phyloP scores from a whole-genome alignment of 345 rosid genomes.

The Litchi chinensis region DNA sequence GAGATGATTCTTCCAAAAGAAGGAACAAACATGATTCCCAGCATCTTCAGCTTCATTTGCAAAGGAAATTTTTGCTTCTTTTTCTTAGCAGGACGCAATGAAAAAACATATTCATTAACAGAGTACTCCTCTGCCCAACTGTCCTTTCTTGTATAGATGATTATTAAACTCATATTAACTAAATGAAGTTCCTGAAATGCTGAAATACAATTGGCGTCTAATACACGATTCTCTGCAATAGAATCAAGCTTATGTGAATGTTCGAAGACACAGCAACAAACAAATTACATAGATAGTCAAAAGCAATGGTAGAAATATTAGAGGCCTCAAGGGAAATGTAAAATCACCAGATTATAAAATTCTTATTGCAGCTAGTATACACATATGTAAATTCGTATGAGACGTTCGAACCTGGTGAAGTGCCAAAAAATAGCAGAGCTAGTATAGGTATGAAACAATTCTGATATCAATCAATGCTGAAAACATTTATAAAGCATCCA shows the following conservation, averaged over 20 bases:
- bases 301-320: neutral
- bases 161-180: neutral
- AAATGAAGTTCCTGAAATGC: slow-evolving; percentile 15
- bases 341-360: neutral
- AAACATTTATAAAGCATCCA: neutral
- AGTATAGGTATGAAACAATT: too few relatives aligned
- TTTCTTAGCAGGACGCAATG: slow-evolving; percentile 31
- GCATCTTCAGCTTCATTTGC: slow-evolving; percentile 5
- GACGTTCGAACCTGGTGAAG: too few relatives aligned
- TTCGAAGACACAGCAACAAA: neutral
- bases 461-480: neutral
- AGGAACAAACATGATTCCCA: slow-evolving; percentile 37
- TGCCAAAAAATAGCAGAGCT: too few relatives aligned
- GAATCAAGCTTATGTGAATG: neutral
- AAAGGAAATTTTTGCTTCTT: slow-evolving; percentile 29
- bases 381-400: neutral
- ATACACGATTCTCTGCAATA: neutral
- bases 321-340: neutral
- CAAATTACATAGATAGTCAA: too few relatives aligned
- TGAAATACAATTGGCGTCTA: neutral
- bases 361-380: neutral
- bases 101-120: slow-evolving; percentile 28
- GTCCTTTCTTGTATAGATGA: too few relatives aligned
- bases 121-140: too few relatives aligned
- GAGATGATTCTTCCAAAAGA: slow-evolving; percentile 1